phyloP scores from a whole-genome alignment of 768 basidiomycete species.

The Omphalotus guepiniiformis region DNA sequence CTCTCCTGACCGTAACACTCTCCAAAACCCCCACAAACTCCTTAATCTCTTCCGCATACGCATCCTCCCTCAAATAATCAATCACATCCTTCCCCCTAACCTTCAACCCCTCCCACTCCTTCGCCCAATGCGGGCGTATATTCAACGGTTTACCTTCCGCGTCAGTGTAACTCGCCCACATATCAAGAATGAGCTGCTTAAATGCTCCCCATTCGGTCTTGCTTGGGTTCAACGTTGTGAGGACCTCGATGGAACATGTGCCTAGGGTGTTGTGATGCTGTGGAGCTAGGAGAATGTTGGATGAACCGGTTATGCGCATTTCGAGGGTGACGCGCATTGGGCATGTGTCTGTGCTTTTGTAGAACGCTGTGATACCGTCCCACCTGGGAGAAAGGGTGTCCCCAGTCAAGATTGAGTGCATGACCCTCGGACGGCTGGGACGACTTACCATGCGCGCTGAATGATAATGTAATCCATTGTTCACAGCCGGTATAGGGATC shows the following conservation, averaged over 20 bases:
- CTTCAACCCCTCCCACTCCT: slow-evolving; percentile 21
- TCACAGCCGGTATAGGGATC: slow-evolving; percentile 16
- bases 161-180: slow-evolving; percentile 20
- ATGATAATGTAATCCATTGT: slow-evolving; percentile 15
- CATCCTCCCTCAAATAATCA: slow-evolving; percentile 19
- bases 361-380: slow-evolving; percentile 4
- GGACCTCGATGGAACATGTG: slow-evolving; percentile 21
- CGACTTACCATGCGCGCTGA: slow-evolving; percentile 21
- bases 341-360: slow-evolving; percentile 9
- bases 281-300: slow-evolving; percentile 19
- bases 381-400: slow-evolving; percentile 4
- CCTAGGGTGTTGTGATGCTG: slow-evolving; percentile 20
- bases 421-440: neutral
- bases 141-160: slow-evolving; percentile 13
- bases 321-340: slow-evolving; percentile 23
- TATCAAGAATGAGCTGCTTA: slow-evolving; percentile 18
- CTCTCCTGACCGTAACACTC: slow-evolving; percentile 15
- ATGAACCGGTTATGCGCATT: slow-evolving; percentile 23
- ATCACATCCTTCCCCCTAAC: slow-evolving; percentile 17
- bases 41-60: slow-evolving; percentile 19
- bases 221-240: slow-evolving; percentile 18
- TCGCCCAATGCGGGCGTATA: slow-evolving; percentile 25
- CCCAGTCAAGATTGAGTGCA: neutral
- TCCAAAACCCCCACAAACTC: slow-evolving; percentile 17
- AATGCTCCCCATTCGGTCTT: slow-evolving; percentile 16